Percentiles rank a stretch among this genome's conserved stretches.
Evolutionary conservation across 768 basidiomycete species (phyloP).

Genomic region (Trametes cinnabarina): DNA sequence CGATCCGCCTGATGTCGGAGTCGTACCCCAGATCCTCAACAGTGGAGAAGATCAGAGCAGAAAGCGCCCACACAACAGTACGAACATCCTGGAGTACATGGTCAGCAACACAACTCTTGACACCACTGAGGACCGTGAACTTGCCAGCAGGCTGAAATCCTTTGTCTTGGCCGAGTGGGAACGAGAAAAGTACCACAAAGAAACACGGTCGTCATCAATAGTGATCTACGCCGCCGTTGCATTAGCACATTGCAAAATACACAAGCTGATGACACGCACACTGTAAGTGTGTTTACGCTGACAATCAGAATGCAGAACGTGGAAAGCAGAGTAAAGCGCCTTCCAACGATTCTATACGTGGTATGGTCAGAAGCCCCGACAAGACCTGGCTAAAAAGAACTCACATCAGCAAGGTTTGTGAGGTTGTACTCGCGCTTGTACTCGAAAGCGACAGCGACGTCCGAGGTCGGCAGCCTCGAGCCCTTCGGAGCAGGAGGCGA

Average conservation of each 20-base stretch:
- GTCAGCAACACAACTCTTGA: too few relatives aligned
- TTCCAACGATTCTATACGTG: not conserved
- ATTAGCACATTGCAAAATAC: not conserved
- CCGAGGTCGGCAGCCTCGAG: not conserved
- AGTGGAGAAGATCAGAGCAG: too few relatives aligned
- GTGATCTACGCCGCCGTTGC: not conserved
- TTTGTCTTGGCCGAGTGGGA: slow-evolving; percentile 3
- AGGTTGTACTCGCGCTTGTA: not conserved
- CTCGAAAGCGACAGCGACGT: not conserved
- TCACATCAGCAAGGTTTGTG: not conserved
- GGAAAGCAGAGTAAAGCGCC: not conserved
- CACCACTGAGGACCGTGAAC: too few relatives aligned
- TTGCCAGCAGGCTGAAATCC: not conserved
- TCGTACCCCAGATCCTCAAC: too few relatives aligned
- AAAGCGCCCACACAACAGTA: too few relatives aligned
- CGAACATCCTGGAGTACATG: too few relatives aligned
- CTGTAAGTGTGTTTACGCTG: slow-evolving; percentile 1
- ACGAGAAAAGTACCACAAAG: slow-evolving; percentile 2
- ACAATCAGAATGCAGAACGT: not conserved
- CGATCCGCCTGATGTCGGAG: too few relatives aligned
- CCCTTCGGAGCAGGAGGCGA: not conserved
- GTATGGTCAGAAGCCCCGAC: not conserved
- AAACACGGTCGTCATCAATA: not conserved
- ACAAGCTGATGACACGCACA: not conserved
- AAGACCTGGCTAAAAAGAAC: not conserved